Percentiles rank a stretch among this genome's conserved stretches.
phyloP scores from a whole-genome alignment of 169 alveolate genomes.

The Amoebophrya sp. region DNA sequence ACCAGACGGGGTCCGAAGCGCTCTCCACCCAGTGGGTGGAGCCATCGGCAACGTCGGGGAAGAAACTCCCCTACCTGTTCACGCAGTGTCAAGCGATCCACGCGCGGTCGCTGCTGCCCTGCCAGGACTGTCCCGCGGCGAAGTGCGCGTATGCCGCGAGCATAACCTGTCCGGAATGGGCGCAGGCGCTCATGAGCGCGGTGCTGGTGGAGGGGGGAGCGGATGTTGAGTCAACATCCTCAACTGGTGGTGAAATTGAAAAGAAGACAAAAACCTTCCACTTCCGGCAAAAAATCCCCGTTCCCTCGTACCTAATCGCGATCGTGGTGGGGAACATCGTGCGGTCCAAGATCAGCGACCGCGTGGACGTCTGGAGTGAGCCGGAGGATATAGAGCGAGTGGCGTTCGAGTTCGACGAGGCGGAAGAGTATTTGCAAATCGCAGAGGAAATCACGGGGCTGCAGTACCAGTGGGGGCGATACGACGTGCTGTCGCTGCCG shows the following conservation, averaged over 20 bases:
- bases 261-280: neutral
- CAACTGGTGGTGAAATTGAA: neutral
- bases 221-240: too few relatives aligned
- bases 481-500: slow-evolving; percentile 55
- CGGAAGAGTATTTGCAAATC: neutral
- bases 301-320: neutral
- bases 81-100: neutral
- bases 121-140: neutral
- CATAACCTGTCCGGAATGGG: neutral
- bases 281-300: neutral
- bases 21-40: neutral
- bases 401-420: neutral
- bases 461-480: neutral
- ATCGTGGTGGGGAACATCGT: neutral
- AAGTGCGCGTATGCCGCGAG: neutral
- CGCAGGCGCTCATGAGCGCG: neutral
- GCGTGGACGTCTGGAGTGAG: neutral
- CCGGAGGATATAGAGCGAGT: neutral
- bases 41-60: neutral
- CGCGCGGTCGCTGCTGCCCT: neutral
- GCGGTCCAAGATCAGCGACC: neutral
- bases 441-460: neutral
- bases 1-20: neutral
- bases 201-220: neutral
- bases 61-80: neutral